Conservation (phyloP, 352 stramenopile genomes). For the Nothophytophthora sp. region DNA sequence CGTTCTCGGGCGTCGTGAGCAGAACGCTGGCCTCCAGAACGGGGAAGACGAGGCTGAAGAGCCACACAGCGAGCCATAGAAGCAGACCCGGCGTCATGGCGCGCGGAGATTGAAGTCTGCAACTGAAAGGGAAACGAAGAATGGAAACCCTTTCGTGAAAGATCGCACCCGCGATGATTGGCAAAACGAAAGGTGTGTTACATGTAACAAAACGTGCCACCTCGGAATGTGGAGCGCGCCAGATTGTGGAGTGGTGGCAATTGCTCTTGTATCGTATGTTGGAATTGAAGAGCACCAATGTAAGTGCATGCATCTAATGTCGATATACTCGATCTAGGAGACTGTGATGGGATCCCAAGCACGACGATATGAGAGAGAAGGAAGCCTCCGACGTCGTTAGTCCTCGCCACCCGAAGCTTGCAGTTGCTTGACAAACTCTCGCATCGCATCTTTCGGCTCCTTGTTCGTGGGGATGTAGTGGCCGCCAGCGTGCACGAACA, state of each 20-base stretch:
- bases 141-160: conserved; percentile 18
- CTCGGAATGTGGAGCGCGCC: conserved; percentile 1
- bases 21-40: conserved; percentile 4
- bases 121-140: not conserved
- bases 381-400: too few relatives aligned
- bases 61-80: conserved; percentile 8
- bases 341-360: too few relatives aligned
- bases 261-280: too few relatives aligned
- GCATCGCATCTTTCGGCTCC: conserved; percentile 72
- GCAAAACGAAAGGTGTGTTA: too few relatives aligned
- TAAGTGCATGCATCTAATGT: not conserved
- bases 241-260: too few relatives aligned
- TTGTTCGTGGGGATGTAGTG: conserved; percentile 90
- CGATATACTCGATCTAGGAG: not conserved
- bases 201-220: conserved; percentile 21
- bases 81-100: conserved; percentile 8
- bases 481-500: conserved; percentile 69
- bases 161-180: too few relatives aligned
- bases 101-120: conserved; percentile 8
- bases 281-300: too few relatives aligned
- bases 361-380: too few relatives aligned
- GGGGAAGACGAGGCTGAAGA: not conserved
- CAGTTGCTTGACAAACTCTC: conserved; percentile 67
- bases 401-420: conserved; percentile 16
- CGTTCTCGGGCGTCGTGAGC: conserved; percentile 25